Evolutionary conservation across 345 rosid genomes (phyloP), one percentile per base, ranked within the genome.

Genomic region (Passiflora organensis): DNA sequence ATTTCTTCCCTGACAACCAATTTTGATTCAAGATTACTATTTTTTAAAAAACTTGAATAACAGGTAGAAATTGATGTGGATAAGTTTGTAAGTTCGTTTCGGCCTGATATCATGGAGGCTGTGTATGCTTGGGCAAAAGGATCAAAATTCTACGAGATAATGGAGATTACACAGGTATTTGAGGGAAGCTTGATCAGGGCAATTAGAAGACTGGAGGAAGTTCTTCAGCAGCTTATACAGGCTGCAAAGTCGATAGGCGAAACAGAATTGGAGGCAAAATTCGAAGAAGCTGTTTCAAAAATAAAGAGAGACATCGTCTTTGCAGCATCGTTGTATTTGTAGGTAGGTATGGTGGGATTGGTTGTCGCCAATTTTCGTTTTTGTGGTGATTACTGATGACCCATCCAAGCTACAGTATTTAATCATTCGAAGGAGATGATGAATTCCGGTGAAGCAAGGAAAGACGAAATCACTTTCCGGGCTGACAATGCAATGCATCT

Each of bases 151-250:
- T 89, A 83, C 10, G 96, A 89, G 72, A 84, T 94, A 50, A 89
- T 89, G 97, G 93, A 94, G 72, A 83, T 84, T 11, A 87, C 97
- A 12, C 89, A 64, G 34, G 95, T 89, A 16, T 94, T 89, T n/a
- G 99, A 94, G 67, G 99, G 99, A 57, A 89, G 97, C 78, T 76
- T 94, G 81, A 87, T 94, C 71, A 81, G 97, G 72, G 97, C 99
- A 17, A 89, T 89, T 24, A 82, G 97, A 82, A 87, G 99, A 63
- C 61, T 85, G 70, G 99, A 89, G 66, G 99, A 94, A 74, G 95
- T 93, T 65, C 84, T 93, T 56, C 99, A 86, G 64, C 97, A 89
- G 78, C 97, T 93, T 66, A 86, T 93, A 77, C 67, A 72, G 32
- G 89, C 99, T 10, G 90, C 95, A 45, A 87, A 82, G 55, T 87